Evolutionary conservation across 2,329 filamentous ascomycete species (phyloP).

Genomic region (Trichoderma aggressivum): DNA sequence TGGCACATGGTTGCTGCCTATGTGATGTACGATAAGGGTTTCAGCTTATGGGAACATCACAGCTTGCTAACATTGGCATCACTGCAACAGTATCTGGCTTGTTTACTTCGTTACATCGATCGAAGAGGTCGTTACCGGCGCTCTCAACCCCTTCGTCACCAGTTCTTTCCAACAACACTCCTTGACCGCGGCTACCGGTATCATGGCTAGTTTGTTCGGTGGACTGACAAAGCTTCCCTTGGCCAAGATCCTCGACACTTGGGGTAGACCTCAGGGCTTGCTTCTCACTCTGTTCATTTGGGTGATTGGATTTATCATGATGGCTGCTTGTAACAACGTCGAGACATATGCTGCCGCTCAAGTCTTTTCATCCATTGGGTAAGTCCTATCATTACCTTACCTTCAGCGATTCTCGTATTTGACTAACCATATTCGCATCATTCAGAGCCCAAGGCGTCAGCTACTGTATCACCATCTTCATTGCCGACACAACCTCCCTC

Average conservation of each 20-base stretch:
- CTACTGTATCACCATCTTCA: conserved; percentile 54
- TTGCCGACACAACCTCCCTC: conserved; percentile 64
- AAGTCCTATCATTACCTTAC: conserved; percentile 29
- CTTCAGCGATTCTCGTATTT: not conserved
- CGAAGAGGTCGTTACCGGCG: conserved; percentile 37
- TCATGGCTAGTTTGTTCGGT: conserved; percentile 52
- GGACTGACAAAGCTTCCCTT: conserved; percentile 63
- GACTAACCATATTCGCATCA: not conserved
- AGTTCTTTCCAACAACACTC: conserved; percentile 52
- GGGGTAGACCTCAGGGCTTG: conserved; percentile 63
- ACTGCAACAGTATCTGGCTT: conserved; percentile 36
- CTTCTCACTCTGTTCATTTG: conserved; percentile 50
- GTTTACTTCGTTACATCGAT: conserved; percentile 39
- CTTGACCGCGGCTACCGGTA: conserved; percentile 49
- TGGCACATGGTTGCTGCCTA: conserved; percentile 43
- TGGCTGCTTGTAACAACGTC: conserved; percentile 60
- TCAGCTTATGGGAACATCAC: not conserved
- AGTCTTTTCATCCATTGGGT: conserved; percentile 64
- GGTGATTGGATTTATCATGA: conserved; percentile 57
- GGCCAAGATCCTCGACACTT: conserved; percentile 65
- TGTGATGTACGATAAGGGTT: conserved; percentile 34
- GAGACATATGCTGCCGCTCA: conserved; percentile 60
- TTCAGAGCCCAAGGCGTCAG: conserved; percentile 38
- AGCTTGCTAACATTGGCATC: not conserved
- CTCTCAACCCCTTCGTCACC: conserved; percentile 47